Evolutionary conservation across 306 rosid species (phyloP).

Genomic region (Luffa acutangula): DNA sequence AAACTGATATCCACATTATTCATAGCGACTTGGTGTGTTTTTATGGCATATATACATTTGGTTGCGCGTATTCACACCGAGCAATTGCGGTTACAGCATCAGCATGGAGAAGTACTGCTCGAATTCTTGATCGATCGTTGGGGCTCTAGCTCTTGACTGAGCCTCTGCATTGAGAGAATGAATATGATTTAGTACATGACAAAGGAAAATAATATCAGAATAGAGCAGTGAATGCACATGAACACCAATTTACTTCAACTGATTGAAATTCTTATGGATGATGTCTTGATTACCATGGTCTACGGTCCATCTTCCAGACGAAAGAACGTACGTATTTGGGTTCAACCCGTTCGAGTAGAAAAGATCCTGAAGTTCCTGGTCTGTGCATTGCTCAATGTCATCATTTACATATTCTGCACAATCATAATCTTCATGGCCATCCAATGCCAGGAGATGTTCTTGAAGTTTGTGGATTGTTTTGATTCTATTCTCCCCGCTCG

Average conservation of each 20-base stretch:
- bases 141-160: constrained; percentile 41
- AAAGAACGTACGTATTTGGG: constrained; percentile 34
- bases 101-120: constrained; percentile 85
- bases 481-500: not conserved
- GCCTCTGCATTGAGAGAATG: constrained; percentile 44
- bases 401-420: constrained; percentile 17
- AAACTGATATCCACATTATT: not conserved
- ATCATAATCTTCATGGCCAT: constrained; percentile 14
- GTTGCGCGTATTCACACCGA: not conserved
- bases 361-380: constrained; percentile 40
- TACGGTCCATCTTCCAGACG: constrained; percentile 55
- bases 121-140: constrained; percentile 92
- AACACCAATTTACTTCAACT: not conserved
- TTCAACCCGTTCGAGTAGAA: constrained; percentile 28
- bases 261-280: not conserved
- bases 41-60: not conserved
- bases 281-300: constrained; percentile 40
- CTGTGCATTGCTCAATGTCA: constrained; percentile 8
- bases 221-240: not conserved
- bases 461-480: constrained; percentile 24
- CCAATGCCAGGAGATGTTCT: constrained; percentile 32
- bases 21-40: not conserved
- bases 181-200: not conserved
- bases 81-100: constrained; percentile 37
- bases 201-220: not conserved